A percentile compares a stretch with the other conserved stretches of the same genome.
Conservation (phyloP, 139 green algal species). For the Pedinophyceae sp. region DNA sequence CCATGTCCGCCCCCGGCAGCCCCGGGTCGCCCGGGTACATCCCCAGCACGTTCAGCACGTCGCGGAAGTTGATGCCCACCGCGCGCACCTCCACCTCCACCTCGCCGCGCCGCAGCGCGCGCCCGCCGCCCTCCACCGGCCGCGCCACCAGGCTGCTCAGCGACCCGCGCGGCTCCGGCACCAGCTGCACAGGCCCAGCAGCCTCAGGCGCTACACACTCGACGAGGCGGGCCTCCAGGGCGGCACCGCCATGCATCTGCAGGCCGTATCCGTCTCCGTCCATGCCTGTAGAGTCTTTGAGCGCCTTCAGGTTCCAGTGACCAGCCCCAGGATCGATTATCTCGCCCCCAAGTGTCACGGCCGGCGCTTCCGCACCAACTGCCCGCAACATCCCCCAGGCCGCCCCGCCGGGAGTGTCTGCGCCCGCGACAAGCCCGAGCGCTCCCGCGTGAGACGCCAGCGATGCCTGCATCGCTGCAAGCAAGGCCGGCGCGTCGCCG, state of each 20-base stretch:
- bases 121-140: constrained; percentile 7
- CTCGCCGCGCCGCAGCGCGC: constrained; percentile 3
- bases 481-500: neutral
- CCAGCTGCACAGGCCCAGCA: constrained; percentile 15
- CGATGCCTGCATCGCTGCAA: neutral
- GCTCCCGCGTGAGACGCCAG: neutral
- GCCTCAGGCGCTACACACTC: no score
- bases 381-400: no score
- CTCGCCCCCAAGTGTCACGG: constrained; percentile 30
- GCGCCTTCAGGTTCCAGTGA: constrained; percentile 23
- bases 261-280: no score
- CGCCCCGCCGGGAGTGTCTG: constrained; percentile 1
- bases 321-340: constrained; percentile 28
- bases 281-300: no score
- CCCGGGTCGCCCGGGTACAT: constrained; percentile 10
- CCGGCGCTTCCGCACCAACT: no score
- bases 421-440: no score
- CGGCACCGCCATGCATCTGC: no score
- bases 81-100: constrained; percentile 22
- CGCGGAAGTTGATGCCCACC: constrained; percentile 57
- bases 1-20: constrained; percentile 5
- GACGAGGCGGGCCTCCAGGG: no score
- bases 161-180: constrained; percentile 23
- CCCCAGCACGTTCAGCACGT: constrained; percentile 43
- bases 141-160: constrained; percentile 24